Percentiles rank a stretch among this genome's conserved stretches.
These are phyloP conservation scores for Debaryomyces robertsiae DNA, from an alignment of 1,139 yeast species.

Conservation along the genomic window DNA sequence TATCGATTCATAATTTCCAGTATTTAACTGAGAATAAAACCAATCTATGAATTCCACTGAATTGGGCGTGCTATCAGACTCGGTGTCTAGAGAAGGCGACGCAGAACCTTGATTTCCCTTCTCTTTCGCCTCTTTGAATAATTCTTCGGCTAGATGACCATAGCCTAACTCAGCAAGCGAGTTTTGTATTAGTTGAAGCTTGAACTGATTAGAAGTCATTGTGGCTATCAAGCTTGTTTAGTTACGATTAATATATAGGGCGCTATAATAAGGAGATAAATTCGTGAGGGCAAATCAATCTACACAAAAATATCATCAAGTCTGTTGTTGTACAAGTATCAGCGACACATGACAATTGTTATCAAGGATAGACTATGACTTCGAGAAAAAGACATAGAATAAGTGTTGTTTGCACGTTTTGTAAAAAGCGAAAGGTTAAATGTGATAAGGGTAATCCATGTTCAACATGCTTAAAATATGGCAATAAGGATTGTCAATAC, in stretches of 20 bases:
- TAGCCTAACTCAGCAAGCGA: constrained; percentile 37
- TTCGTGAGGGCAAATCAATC: constrained; percentile 4
- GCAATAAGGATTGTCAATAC: constrained; percentile 32
- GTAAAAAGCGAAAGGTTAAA: constrained; percentile 44
- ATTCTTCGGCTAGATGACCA: constrained; percentile 15
- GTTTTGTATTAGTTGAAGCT: constrained; percentile 34
- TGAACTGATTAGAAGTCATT: constrained; percentile 32
- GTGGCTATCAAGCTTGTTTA: background rate
- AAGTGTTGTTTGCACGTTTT: constrained; percentile 43
- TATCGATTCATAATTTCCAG: constrained; percentile 27
- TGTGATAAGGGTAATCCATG: constrained; percentile 48
- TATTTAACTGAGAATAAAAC: constrained; percentile 25
- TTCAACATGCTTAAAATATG: constrained; percentile 41
- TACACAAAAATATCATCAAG: constrained; percentile 1
- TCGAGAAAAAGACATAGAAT: constrained; percentile 33
- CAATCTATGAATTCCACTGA: constrained; percentile 22
- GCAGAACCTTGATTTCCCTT: constrained; percentile 1
- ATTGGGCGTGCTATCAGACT: constrained; percentile 5
- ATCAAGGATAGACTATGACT: constrained; percentile 1
- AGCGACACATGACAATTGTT: too few relatives aligned
- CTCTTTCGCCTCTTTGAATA: constrained; percentile 8
- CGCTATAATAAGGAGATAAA: constrained; percentile 1
- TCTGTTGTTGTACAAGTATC: background rate
- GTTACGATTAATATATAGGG: constrained; percentile 4
- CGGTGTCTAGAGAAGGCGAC: background rate